Evolutionary conservation across 306 rosid genomes (phyloP).

Genomic region (Fagus sylvatica): DNA sequence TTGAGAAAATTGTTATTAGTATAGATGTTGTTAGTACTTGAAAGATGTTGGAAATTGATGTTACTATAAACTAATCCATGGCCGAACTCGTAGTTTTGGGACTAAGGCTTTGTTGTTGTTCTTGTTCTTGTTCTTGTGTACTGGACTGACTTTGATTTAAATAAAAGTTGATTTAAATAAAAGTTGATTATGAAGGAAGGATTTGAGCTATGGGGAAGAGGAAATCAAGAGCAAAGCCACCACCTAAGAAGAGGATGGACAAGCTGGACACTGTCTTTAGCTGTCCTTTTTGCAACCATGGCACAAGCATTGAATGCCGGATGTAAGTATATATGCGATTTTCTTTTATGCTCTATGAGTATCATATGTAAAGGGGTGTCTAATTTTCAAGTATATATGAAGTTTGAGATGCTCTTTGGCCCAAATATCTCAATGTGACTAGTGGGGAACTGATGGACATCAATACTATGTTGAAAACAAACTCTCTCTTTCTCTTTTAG

Average conservation of each 20-base stretch:
- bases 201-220: slow-evolving; percentile 83
- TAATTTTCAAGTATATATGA: too few species aligned
- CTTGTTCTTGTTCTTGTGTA: too few species aligned
- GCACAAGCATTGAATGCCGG: slow-evolving; percentile 88
- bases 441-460: neutral
- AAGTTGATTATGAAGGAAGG: slow-evolving; percentile 21
- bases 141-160: slow-evolving; percentile 1
- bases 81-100: too few species aligned
- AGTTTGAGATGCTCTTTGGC: neutral
- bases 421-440: neutral
- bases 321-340: slow-evolving; percentile 51
- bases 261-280: slow-evolving; percentile 96
- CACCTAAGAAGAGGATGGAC: slow-evolving; percentile 93
- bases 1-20: neutral
- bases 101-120: too few species aligned
- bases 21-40: neutral
- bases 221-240: slow-evolving; percentile 87
- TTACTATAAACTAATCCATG: neutral
- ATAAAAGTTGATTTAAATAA: slow-evolving; percentile 3
- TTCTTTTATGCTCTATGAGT: neutral
- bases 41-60: neutral
- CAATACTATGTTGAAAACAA: neutral
- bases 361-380: neutral
- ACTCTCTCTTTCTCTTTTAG: neutral
- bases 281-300: slow-evolving; percentile 97